Conservation (phyloP, 129 eudicot species). For the Artemisia tridentata region DNA sequence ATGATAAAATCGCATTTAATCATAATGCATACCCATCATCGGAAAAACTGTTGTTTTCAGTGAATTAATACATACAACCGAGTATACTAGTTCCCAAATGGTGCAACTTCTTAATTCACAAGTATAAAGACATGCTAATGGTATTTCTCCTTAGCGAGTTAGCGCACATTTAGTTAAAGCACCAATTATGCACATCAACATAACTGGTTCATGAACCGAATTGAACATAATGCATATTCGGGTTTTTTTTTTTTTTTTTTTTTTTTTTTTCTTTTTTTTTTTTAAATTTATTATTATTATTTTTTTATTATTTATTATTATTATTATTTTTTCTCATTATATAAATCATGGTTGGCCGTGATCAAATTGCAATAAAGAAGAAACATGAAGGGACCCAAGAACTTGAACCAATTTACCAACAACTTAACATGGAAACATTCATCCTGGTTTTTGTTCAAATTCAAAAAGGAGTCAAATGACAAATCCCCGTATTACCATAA, state of each 20-base stretch:
- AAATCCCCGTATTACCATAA: conserved; percentile 28
- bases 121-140: too few species aligned
- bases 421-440: conserved; percentile 16
- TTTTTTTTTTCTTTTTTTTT: too few species aligned
- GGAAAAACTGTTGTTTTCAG: too few species aligned
- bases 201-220: not conserved
- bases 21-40: too few species aligned
- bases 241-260: too few species aligned
- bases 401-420: conserved; percentile 11
- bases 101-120: too few species aligned
- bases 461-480: conserved; percentile 13
- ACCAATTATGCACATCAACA: not conserved
- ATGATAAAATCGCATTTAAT: too few species aligned
- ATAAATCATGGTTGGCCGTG: conserved; percentile 2
- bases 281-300: too few species aligned
- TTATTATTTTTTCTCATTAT: not conserved
- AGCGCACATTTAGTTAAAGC: not conserved
- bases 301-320: too few species aligned
- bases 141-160: too few species aligned
- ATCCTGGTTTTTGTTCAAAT: conserved; percentile 24
- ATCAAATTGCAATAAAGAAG: conserved; percentile 7
- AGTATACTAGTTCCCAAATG: too few species aligned
- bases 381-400: conserved; percentile 12
- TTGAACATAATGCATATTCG: not conserved
- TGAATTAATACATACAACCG: too few species aligned